Evolutionary conservation across 768 basidiomycete genomes (phyloP).

Genomic region (Floccularia luteovirens): DNA sequence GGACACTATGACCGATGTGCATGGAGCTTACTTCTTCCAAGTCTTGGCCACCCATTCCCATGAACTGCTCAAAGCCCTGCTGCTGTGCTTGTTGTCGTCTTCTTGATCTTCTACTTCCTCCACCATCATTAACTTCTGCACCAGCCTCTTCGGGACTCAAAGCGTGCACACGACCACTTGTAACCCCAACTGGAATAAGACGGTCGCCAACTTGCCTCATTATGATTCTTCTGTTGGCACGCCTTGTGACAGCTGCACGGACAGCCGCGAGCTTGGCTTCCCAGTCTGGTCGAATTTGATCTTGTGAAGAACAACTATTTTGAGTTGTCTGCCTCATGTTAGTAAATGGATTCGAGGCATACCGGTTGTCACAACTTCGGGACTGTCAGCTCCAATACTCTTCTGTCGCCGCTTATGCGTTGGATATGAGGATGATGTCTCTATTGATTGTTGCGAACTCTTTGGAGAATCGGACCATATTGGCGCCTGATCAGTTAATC

Average conservation of each 20-base stretch:
- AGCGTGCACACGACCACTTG: constrained; percentile 76
- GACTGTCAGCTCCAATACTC: constrained; percentile 79
- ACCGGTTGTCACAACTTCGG: constrained; percentile 92
- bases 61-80: constrained; percentile 57
- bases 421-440: constrained; percentile 25
- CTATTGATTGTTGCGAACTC: constrained; percentile 31
- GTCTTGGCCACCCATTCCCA: constrained; percentile 81
- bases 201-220: constrained; percentile 99
- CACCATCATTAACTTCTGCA: constrained; percentile 31
- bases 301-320: constrained; percentile 29
- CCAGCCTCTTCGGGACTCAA: constrained; percentile 55
- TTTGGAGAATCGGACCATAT: constrained; percentile 47
- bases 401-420: constrained; percentile 75
- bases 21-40: constrained; percentile 72
- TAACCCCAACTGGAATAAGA: constrained; percentile 94
- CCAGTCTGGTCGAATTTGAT: constrained; percentile 98
- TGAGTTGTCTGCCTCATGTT: neutral
- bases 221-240: constrained; percentile 92
- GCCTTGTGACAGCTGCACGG: constrained; percentile 89
- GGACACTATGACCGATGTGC: constrained; percentile 6
- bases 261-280: constrained; percentile 92
- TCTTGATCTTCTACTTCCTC: constrained; percentile 41
- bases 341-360: too few relatives aligned
- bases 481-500: constrained; percentile 14
- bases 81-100: constrained; percentile 49